Base-by-base conservation (phyloP, 108 stramenopile species). In the Nannochloropsis gaditana region DNA sequence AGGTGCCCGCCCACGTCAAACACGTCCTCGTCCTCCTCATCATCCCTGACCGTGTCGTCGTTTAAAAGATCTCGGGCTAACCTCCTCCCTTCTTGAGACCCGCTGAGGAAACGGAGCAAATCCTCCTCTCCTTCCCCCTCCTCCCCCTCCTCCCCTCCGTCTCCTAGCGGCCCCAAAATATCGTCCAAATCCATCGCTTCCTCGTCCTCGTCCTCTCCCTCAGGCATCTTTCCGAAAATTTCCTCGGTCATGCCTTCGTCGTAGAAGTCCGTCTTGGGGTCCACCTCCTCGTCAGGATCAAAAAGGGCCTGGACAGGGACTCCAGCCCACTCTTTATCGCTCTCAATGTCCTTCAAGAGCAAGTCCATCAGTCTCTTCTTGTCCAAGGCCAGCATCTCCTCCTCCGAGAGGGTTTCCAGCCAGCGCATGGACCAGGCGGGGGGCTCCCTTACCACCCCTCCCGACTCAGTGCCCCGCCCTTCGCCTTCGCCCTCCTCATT, bases 61-160 rank as follows among this genome's bases (percentile, higher is more conserved):
- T 21, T 43, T 15, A 41, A 44, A 9, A 83, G 44, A 44, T 44
- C 44, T 21, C 9, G 44, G 31, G 44, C 43, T 15, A 83, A 83
- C 19, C 5, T 43, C 42, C 43, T 17, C 43, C 11, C 44, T 2
- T 21, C 43, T 21, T 44, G 82, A 43, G 80, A 80, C n/a, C 44
- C 82, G 11, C 83, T 82, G 82, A 82, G 83, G 44, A 86, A 83
- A 43, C 83, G 43, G 21, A 86, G 82, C 83, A 86, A 83, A 43
- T 45, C 44, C 44, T 83, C 31, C 79, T 82, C 82, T 31, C 31
- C 31, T n/a, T 86, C 83, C 31, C 44, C 82, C n/a, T 82, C 44
- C 50, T 79, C 79, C 31, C 45, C 82, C 42, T 83, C 83, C 9
- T 79, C 45, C 43, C 82, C 86, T 5, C 82, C 31, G 9, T 47